These are phyloP conservation scores for Starmera caribaea DNA, from an alignment of 805 yeast species.

Conservation along the genomic window DNA sequence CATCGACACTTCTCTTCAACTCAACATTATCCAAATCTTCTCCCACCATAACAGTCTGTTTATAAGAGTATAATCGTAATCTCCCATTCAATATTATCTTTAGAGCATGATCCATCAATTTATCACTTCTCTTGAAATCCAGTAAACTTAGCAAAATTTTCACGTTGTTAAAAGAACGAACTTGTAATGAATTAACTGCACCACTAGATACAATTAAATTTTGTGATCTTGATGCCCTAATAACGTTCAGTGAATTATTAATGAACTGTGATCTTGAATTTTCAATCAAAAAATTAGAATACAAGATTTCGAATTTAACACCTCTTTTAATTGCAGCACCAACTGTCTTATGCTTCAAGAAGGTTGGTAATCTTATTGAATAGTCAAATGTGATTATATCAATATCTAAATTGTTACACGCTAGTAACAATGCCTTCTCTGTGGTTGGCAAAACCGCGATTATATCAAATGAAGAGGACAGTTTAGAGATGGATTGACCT, in stretches of 20 bases:
- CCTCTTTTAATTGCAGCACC: constrained; percentile 83
- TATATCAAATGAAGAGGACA: constrained; percentile 54
- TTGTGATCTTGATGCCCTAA: constrained; percentile 71
- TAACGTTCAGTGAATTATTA: constrained; percentile 60
- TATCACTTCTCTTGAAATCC: constrained; percentile 59
- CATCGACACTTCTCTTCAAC: constrained; percentile 12
- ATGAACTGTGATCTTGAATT: constrained; percentile 51
- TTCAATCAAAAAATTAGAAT: constrained; percentile 41
- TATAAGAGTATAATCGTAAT: constrained; percentile 62
- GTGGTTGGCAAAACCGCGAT: constrained; percentile 72
- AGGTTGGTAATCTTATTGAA: constrained; percentile 57
- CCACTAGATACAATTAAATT: constrained; percentile 81
- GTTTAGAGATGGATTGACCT: constrained; percentile 43
- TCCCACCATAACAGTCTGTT: constrained; percentile 61
- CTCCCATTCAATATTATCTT: constrained; percentile 65
- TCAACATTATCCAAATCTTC: constrained; percentile 26
- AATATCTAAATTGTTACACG: constrained; percentile 67
- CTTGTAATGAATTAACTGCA: constrained; percentile 42
- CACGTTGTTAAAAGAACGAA: constrained; percentile 64
- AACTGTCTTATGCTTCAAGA: constrained; percentile 72
- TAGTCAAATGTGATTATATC: constrained; percentile 74
- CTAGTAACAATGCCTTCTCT: constrained; percentile 69
- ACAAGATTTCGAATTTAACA: constrained; percentile 69
- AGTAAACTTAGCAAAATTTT: constrained; percentile 53
- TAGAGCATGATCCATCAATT: constrained; percentile 52